A percentile compares a stretch with the other conserved stretches of the same genome.
phyloP scores from a whole-genome alignment of 2,329 filamentous ascomycete genomes.

The Fusarium brachygibbosum region DNA sequence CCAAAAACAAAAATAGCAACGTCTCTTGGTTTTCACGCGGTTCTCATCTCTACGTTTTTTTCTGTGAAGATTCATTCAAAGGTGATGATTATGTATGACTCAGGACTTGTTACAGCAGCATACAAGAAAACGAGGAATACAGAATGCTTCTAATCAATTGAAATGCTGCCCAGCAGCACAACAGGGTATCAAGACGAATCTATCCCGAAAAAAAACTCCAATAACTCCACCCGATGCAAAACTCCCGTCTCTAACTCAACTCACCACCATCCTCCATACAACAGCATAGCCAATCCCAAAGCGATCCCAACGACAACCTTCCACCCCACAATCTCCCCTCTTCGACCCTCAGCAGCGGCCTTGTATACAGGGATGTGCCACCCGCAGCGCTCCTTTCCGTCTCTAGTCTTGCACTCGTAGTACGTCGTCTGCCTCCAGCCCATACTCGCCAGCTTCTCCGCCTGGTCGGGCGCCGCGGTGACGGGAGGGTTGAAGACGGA shows the following conservation, averaged over 20 bases:
- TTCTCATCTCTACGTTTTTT: slow-evolving; percentile 6
- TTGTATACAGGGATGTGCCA: slow-evolving; percentile 55
- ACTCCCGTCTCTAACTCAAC: neutral
- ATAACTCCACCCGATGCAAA: slow-evolving; percentile 32
- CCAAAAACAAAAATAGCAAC: slow-evolving; percentile 49
- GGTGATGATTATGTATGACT: slow-evolving; percentile 26
- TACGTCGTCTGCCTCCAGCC: slow-evolving; percentile 54
- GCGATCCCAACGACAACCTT: slow-evolving; percentile 29
- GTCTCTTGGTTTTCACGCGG: slow-evolving; percentile 36
- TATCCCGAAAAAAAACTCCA: slow-evolving; percentile 32
- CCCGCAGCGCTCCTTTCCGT: slow-evolving; percentile 52
- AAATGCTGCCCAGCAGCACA: slow-evolving; percentile 36
- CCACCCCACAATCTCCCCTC: slow-evolving; percentile 42
- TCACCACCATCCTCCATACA: slow-evolving; percentile 25
- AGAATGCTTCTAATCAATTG: slow-evolving; percentile 9
- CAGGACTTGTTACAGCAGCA: slow-evolving; percentile 1
- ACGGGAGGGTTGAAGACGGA: slow-evolving; percentile 50
- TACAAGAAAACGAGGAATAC: neutral
- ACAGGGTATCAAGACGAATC: slow-evolving; percentile 37
- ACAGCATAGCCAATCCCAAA: slow-evolving; percentile 24
- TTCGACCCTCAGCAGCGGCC: slow-evolving; percentile 41
- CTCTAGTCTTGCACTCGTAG: slow-evolving; percentile 53
- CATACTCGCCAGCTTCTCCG: slow-evolving; percentile 48
- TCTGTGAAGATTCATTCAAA: neutral
- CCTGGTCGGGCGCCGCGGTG: slow-evolving; percentile 52